Evolutionary conservation across 805 yeast species (phyloP).

Genomic region (Schizosaccharomyces pombe): ASM294v3 CU329670.1:4607501-4608000

Average conservation of each 20-base stretch:
- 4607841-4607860: not conserved
- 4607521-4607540: no score
- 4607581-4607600: not conserved
- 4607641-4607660: conserved; percentile 1
- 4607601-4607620: not conserved
- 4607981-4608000: not conserved
- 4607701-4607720: not conserved
- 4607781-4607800: not conserved
- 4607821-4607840: not conserved
- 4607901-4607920: not conserved
- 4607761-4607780: not conserved
- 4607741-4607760: not conserved
- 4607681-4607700: not conserved
- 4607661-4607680: not conserved
- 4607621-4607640: not conserved
- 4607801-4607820: not conserved
- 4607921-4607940: no score
- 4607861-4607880: not conserved
- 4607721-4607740: not conserved
- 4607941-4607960: no score
- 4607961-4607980: not conserved
- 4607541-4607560: no score
- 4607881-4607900: not conserved
- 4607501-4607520: not conserved
- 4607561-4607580: not conserved